Conservation (phyloP, 2,329 filamentous ascomycete genomes). For the Magnaporthiopsis poae region DNA sequence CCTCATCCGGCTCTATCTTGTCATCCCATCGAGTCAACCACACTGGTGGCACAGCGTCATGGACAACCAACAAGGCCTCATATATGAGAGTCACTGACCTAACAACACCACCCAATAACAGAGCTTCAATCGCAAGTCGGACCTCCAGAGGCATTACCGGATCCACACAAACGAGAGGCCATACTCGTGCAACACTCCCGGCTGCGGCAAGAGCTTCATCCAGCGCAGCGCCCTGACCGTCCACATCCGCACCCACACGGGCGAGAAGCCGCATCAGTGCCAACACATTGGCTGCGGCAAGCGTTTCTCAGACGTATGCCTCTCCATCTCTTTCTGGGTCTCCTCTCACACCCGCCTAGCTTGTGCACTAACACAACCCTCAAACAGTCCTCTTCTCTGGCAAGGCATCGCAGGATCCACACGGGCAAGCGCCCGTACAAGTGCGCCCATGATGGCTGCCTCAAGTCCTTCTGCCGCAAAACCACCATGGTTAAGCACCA, state of each 20-base stretch:
- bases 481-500: slow-evolving; percentile 63
- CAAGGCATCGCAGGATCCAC: slow-evolving; percentile 56
- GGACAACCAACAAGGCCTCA: too few relatives aligned
- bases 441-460: slow-evolving; percentile 50
- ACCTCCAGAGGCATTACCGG: slow-evolving; percentile 59
- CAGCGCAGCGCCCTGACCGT: slow-evolving; percentile 61
- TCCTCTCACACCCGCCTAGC: too few relatives aligned
- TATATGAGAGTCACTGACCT: slow-evolving; percentile 1
- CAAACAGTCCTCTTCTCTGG: slow-evolving; percentile 52
- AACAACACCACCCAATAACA: slow-evolving; percentile 22
- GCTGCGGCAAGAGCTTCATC: slow-evolving; percentile 62
- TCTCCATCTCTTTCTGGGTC: neutral
- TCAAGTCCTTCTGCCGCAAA: slow-evolving; percentile 63
- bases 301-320: slow-evolving; percentile 58
- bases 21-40: neutral
- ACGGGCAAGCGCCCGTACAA: slow-evolving; percentile 58
- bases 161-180: slow-evolving; percentile 65
- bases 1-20: slow-evolving; percentile 1
- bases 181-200: slow-evolving; percentile 49
- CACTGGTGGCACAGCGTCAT: neutral
- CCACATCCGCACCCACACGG: slow-evolving; percentile 71
- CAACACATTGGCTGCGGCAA: slow-evolving; percentile 57
- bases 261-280: slow-evolving; percentile 65
- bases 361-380: slow-evolving; percentile 20
- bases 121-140: slow-evolving; percentile 66